Conservation (phyloP, 495 filamentous ascomycete species). For the Aspergillus saccharolyticus region DNA sequence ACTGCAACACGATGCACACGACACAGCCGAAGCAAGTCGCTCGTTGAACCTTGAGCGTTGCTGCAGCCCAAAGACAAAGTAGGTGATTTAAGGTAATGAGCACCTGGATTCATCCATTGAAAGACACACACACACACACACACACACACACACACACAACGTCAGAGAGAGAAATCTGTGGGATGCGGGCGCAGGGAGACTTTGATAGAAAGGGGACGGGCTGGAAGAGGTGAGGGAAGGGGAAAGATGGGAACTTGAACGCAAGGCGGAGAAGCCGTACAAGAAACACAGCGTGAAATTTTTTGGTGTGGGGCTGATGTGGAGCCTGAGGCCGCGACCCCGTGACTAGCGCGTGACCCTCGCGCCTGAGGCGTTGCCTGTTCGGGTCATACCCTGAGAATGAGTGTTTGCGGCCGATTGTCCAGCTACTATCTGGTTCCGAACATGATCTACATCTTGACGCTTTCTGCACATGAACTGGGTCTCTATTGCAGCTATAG, state of each 20-base stretch:
- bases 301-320: constrained; percentile 19
- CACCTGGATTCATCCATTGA: constrained; percentile 13
- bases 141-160: too few relatives aligned
- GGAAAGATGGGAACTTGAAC: constrained; percentile 5
- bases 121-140: constrained; percentile 14
- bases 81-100: not conserved
- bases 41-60: constrained; percentile 1
- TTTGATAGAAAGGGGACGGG: not conserved
- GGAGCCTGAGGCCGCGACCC: constrained; percentile 22
- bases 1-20: constrained; percentile 17
- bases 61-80: constrained; percentile 13
- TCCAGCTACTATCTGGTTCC: not conserved
- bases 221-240: constrained; percentile 1
- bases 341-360: constrained; percentile 18
- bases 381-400: too few relatives aligned
- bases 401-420: not conserved
- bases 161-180: not conserved
- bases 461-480: not conserved
- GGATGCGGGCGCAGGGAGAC: constrained; percentile 2
- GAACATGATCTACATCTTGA: not conserved
- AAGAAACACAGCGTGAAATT: constrained; percentile 14
- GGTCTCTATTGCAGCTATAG: not conserved
- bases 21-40: constrained; percentile 10
- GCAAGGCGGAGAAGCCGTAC: constrained; percentile 11
- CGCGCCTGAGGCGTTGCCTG: constrained; percentile 9